Conservation (phyloP, 2,329 filamentous ascomycete genomes). For the Ceratocystis papillata region DNA sequence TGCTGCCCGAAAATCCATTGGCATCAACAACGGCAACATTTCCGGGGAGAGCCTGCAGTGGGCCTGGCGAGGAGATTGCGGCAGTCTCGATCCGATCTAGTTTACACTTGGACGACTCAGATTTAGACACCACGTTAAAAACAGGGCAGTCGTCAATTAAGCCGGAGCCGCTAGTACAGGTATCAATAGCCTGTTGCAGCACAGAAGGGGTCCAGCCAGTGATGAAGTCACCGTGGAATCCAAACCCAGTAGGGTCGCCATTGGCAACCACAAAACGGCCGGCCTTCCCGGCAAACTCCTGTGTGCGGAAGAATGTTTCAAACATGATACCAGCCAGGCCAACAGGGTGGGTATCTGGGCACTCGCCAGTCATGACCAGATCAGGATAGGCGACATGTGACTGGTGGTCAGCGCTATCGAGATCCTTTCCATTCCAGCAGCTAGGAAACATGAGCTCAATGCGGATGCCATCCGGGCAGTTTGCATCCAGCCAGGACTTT, state of each 20-base stretch:
- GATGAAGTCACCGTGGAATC: conserved; percentile 72
- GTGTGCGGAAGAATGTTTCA: conserved; percentile 74
- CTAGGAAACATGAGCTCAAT: conserved; percentile 80
- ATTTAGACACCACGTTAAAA: conserved; percentile 59
- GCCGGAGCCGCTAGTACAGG: conserved; percentile 63
- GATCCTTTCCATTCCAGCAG: conserved; percentile 70
- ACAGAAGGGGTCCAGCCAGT: conserved; percentile 62
- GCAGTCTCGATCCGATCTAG: conserved; percentile 47
- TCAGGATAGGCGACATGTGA: conserved; percentile 68
- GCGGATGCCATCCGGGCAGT: conserved; percentile 72
- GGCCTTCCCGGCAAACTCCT: conserved; percentile 47
- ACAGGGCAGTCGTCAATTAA: conserved; percentile 61
- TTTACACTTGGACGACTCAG: conserved; percentile 47
- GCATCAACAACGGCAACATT: conserved; percentile 38
- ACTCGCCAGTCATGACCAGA: conserved; percentile 63
- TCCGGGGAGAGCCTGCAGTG: conserved; percentile 54
- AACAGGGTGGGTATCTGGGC: conserved; percentile 56
- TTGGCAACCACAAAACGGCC: conserved; percentile 68
- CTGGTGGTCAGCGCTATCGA: conserved; percentile 45
- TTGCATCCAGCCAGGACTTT: conserved; percentile 66
- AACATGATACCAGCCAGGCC: conserved; percentile 68
- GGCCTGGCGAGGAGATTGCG: conserved; percentile 39
- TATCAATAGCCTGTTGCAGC: conserved; percentile 60
- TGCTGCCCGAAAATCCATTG: conserved; percentile 26
- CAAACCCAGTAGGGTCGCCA: conserved; percentile 64